Base-by-base conservation (phyloP, 495 filamentous ascomycete genomes). In the Trichoderma erinaceum region DNA sequence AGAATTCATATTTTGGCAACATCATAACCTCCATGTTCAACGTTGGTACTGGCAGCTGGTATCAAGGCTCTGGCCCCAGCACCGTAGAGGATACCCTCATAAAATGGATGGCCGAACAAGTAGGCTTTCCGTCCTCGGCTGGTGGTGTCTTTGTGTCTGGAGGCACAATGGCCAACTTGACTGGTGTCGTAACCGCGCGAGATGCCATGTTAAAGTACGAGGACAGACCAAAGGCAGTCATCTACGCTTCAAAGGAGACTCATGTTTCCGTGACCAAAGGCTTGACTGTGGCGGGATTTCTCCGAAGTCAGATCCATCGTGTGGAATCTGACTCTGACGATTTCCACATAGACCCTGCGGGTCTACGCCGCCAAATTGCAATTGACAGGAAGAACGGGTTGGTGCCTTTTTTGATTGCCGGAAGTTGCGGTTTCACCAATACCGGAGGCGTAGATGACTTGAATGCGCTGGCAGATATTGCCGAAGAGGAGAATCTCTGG, bases 101-200 rank as follows among this genome's bases (percentile, higher is more conserved):
- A 23, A 29, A 63, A 16, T 76, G 73, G 73, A 41, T 76, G 10
- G 73, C 68, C 4, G 48, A 48, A 0, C 68, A 64, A n/a, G 58
- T 61, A 25, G 68, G 69, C 13, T 52, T 73, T 18, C 74, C 69
- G 3, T 6, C 48, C 13, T 69, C 71, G 3, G 64, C 73, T 16
- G 73, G 70, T 7, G 74, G 74, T 10, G 27, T 70, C 23, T 74
- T 67, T 29, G 73, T 75, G 2, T 76, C 74, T 12, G 73, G 74
- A 16, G 74, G 73, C 11, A 73, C 72, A 13, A 72, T 76, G 70
- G 74, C 73, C 18, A 76, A 76, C 56, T 64, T 76, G 25, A 74
- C 66, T 12, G 73, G 68, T 10, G 63, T 76, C 11, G 67, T 68
- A 5, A n/a, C 72, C 25, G 74, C 74, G 8, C 68, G 74, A 8